Base-by-base conservation (phyloP, 1,284 basidiomycete genomes). In the Apiotrichum gamsii region DNA sequence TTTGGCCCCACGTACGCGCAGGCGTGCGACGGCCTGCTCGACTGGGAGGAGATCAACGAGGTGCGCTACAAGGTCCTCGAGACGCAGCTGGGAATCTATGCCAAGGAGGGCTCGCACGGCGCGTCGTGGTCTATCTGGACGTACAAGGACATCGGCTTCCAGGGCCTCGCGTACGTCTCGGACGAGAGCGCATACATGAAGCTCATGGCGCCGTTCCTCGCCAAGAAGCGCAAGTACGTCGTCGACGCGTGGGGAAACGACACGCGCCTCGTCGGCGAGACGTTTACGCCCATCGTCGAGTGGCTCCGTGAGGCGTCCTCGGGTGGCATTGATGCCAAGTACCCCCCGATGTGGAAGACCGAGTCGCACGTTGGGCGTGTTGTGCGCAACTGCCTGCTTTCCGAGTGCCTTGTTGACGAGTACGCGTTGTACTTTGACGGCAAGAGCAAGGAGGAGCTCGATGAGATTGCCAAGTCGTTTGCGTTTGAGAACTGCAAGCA, bases 91-190 rank as follows among this genome's bases (percentile, higher is more conserved):
- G 73, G 74, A 16, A 79, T 87, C 34, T 87, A 88, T 67, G 78
- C 81, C 57, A 70, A 81, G 69, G n/a, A n/a, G n/a, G n/a, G n/a
- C n/a, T 81, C 78, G 18, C 5, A 20, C 16, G 19, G 34, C 38
- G 43, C 66, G n/a, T 82, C 80, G 59, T 88, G 85, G 85, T 82
- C 83, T 0, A 88, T 89, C 65, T 88, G 87, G 86, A 68, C 86
- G 15, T 89, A 86, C 76, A 89, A 88, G 60, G 71, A 88, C 64
- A 85, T 87, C 49, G 85, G 86, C 3, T 87, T 84, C 75, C 85
- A 87, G 65, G 73, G 86, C 33, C 86, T 89, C 84, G 56, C 85
- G 20, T 79, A 85, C 60, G 78, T 83, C 50, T 78, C 79, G 16
- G 76, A 74, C 35, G 76, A 80, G 14, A 84, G 84, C n/a, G 75